Evolutionary conservation across 2,329 filamentous ascomycete genomes (phyloP), one percentile per base, ranked within the genome.

Genomic region (Claviceps maximensis): DNA sequence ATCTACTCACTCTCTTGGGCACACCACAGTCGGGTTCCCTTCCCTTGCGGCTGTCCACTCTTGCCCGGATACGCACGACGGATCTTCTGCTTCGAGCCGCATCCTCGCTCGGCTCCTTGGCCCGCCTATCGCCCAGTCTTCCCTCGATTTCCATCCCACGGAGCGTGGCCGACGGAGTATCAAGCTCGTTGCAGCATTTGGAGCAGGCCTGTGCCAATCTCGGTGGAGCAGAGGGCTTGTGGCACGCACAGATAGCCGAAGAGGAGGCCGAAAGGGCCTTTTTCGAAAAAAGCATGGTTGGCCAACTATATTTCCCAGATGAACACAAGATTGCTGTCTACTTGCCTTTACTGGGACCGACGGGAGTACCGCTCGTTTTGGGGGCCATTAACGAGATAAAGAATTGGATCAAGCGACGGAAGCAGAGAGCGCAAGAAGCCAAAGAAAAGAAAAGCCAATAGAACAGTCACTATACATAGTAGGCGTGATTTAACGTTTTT

Each of bases 251-350:
- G 10, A 81, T 89, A 47, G 93, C 93, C 6, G 90, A 96, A 68
- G 79, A 81, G 2, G 89, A 94, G 64, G 91, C 89, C 0, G 93
- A 98, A 67, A 83, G 86, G 56, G 91, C 91, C 0, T 98, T 98
- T 69, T 98, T 98, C 60, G 93, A 98, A 69, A 95, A 95, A 70
- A 95, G 87, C 63, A 98, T 98, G 93, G 93, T 98, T 13, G 93
- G 90, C 0, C 93, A 97, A 71, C 84, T 97, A 2, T 98, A 97
- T 68, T 98, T 98, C 67, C 93, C 93, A 0, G 93, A 98, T 63
- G 93, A 98, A 71, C 93, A 98, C 68, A 98, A 97, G 69, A 81
- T 98, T 25, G 93, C 93, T 0, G 93, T 98, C 1, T 98, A 98
- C 66, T 70, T 98, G 61, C 93, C 93, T 1, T 71, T 98, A 12